Percentiles rank a stretch among this genome's conserved stretches.
These are phyloP conservation scores for Backusella tuberculispora DNA, from an alignment of 192 early-diverging fungal genomes.

Conservation along the genomic window DNA sequence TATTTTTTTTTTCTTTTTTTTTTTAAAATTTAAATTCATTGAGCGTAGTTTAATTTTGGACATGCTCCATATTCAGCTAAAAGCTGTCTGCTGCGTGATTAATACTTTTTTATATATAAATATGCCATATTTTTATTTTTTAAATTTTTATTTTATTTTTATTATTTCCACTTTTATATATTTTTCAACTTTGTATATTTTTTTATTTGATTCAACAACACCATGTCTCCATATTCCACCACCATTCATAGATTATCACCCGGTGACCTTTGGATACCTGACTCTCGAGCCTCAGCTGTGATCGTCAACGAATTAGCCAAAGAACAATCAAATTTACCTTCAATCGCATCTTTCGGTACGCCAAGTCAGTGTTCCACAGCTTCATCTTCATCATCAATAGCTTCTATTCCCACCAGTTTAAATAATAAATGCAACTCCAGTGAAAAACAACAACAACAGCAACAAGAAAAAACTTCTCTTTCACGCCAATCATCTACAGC, in stretches of 20 bases:
- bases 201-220: not conserved
- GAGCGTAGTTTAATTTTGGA: slow-evolving; percentile 2
- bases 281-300: not conserved
- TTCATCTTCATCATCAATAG: slow-evolving; percentile 12
- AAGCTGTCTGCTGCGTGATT: slow-evolving; percentile 5
- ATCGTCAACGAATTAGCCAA: slow-evolving; percentile 15
- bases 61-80: slow-evolving; percentile 15
- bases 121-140: slow-evolving; percentile 15
- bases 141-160: not conserved
- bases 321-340: not conserved
- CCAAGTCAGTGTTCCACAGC: not conserved
- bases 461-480: slow-evolving; percentile 1
- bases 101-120: slow-evolving; percentile 17
- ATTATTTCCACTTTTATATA: not conserved
- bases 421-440: not conserved
- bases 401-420: not conserved
- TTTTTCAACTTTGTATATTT: slow-evolving; percentile 1
- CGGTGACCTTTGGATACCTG: slow-evolving; percentile 24
- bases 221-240: slow-evolving; percentile 10
- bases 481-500: slow-evolving; percentile 18
- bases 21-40: slow-evolving; percentile 6
- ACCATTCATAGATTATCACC: slow-evolving; percentile 22
- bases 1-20: slow-evolving; percentile 19
- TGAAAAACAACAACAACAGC: not conserved
- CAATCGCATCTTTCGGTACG: not conserved